A percentile compares a stretch with the other conserved stretches of the same genome.
Evolutionary conservation across 345 rosid species (phyloP).

Genomic region (Eucalyptus pauciflora): DNA sequence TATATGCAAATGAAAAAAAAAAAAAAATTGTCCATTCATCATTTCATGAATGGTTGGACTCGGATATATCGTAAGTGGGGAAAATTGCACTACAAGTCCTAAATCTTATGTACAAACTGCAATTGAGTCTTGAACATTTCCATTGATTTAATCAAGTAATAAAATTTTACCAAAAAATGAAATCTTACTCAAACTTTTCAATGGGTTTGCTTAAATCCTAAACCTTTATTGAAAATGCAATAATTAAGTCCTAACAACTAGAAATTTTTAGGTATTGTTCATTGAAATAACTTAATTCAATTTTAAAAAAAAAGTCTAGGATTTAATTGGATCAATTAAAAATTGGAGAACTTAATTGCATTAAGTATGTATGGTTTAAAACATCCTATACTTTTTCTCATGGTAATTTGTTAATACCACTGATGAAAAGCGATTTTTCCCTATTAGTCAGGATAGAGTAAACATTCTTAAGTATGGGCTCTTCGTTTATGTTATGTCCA

Average conservation of each 20-base stretch:
- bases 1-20: not conserved
- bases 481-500: not conserved
- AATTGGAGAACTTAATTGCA: not conserved
- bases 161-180: not conserved
- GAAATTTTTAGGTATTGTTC: not conserved
- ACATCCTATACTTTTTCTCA: not conserved
- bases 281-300: not conserved
- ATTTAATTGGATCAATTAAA: not conserved
- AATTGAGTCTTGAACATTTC: not conserved
- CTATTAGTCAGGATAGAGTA: not conserved
- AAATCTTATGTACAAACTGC: too few relatives aligned
- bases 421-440: not conserved
- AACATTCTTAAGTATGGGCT: not conserved
- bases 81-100: too few relatives aligned
- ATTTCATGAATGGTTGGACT: not conserved
- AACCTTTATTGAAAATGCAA: not conserved
- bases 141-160: not conserved
- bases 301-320: not conserved
- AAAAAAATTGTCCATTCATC: not conserved
- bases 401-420: not conserved
- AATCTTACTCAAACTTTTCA: not conserved
- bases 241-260: not conserved
- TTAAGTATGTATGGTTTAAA: not conserved
- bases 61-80: too few relatives aligned
- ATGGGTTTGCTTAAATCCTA: not conserved